These are phyloP conservation scores for Gossypium ekmanianum DNA, from an alignment of 345 rosid genomes.

Conservation along the genomic window DNA sequence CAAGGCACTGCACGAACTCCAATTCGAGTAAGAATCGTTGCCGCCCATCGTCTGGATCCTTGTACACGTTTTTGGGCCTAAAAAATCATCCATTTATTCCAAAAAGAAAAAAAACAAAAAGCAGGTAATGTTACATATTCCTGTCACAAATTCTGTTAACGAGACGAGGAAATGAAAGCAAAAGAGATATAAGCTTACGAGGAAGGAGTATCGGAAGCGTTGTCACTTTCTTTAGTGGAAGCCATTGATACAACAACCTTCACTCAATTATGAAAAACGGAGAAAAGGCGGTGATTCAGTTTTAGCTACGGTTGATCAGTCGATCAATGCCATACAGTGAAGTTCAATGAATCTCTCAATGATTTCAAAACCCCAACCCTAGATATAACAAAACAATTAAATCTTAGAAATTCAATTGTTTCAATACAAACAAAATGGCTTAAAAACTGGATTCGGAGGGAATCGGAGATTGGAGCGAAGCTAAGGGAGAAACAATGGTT, in stretches of 20 bases:
- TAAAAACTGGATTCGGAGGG: background rate
- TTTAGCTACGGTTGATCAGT: background rate
- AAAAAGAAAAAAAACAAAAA: background rate
- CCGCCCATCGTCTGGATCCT: slow-evolving; percentile 90
- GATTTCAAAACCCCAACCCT: background rate
- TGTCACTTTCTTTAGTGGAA: slow-evolving; percentile 17
- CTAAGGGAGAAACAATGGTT: too few species aligned
- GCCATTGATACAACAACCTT: slow-evolving; percentile 18
- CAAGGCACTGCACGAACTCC: slow-evolving; percentile 92
- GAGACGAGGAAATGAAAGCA: background rate
- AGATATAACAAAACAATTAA: background rate
- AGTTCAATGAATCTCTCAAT: background rate
- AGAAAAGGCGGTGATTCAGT: background rate
- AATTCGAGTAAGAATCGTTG: slow-evolving; percentile 85
- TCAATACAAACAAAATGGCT: background rate
- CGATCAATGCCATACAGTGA: background rate
- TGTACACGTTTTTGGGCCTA: slow-evolving; percentile 57
- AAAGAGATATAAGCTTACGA: slow-evolving; percentile 18
- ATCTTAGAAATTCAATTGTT: background rate
- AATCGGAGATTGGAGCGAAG: background rate
- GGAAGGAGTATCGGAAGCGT: slow-evolving; percentile 12
- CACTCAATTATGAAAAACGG: background rate
- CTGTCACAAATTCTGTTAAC: background rate
- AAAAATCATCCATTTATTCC: background rate
- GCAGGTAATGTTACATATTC: background rate